These are phyloP conservation scores for Cladochytrium replicatum DNA, from an alignment of 192 early-diverging fungal genomes.

Conservation along the genomic window DNA sequence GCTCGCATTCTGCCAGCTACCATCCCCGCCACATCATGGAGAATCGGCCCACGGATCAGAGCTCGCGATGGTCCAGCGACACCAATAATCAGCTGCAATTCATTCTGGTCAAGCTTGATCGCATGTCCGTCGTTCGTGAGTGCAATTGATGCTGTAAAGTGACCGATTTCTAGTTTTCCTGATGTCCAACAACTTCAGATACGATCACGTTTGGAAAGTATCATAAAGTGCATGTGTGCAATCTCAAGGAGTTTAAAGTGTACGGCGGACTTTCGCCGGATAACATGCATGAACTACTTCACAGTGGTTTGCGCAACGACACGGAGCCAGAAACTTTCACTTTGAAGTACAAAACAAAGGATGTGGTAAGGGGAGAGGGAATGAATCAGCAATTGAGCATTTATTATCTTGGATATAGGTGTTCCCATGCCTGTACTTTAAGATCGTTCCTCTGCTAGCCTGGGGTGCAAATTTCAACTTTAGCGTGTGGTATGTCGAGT, in stretches of 20 bases:
- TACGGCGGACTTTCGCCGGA: slow-evolving; percentile 73
- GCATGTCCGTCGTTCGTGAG: slow-evolving; percentile 73
- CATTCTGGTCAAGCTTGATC: slow-evolving; percentile 81
- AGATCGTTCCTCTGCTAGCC: slow-evolving; percentile 83
- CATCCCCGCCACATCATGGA: slow-evolving; percentile 73
- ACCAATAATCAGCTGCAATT: slow-evolving; percentile 85
- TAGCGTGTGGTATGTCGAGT: slow-evolving; percentile 88
- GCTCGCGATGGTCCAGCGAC: slow-evolving; percentile 82
- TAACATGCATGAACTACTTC: slow-evolving; percentile 81
- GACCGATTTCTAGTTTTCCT: no score
- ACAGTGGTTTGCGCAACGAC: slow-evolving; percentile 46
- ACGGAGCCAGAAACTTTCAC: slow-evolving; percentile 79
- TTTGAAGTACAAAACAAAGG: slow-evolving; percentile 61
- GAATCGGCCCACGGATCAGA: slow-evolving; percentile 79
- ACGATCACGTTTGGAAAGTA: slow-evolving; percentile 94
- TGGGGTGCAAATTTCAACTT: slow-evolving; percentile 93
- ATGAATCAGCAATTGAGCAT: background rate
- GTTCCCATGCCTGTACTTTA: slow-evolving; percentile 86
- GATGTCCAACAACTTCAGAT: slow-evolving; percentile 30
- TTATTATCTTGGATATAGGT: no score
- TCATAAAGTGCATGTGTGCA: slow-evolving; percentile 87
- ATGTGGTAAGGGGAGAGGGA: slow-evolving; percentile 39
- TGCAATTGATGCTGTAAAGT: no score
- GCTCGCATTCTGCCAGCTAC: slow-evolving; percentile 75
- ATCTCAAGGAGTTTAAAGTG: slow-evolving; percentile 94